Base-by-base conservation (phyloP, 495 filamentous ascomycete species). In the Neurospora sp. region DNA sequence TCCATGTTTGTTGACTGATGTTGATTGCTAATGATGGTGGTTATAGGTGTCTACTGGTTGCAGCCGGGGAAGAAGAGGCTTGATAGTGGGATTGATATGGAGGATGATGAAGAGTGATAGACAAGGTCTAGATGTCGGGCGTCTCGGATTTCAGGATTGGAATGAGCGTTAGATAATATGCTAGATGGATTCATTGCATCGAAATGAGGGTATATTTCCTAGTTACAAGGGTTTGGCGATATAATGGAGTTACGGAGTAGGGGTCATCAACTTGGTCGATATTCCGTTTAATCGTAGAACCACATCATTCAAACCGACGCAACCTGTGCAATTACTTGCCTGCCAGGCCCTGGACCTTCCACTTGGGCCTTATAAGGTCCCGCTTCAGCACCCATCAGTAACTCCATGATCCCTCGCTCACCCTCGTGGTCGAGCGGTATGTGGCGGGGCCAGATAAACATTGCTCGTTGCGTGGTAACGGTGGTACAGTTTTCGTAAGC, bases 31-130 rank as follows among this genome's bases (percentile, higher is more conserved):
- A 39, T 18, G 4, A 18, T 27, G 1, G 10, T 54, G 14, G 1
- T 14, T 1, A 35, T 14, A 76, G 75, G 72, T 20, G 62, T 69
- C 14, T 76, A 76, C 37, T 76, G 75, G 75, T 40, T 76, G 38
- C 70, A 74, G 62, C 72, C 72, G 38, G 62, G 6, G 0, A 54
- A 71, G 4, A 71, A 18, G 48, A 71, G 74, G 18, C 12, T 44
- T 16, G 74, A 75, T 37, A 75, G 74, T 27, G 72, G 72, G 35
- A 41, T 74, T 48, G 72, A 71, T 0, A 74, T 75, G n/a, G 20
- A 27, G 10, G 70, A 72, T 8, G 20, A 54, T 23, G 20, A 27
- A 10, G 44, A 44, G n/a, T 46, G n/a, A 5, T n/a, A 46, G n/a
- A 46, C n/a, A 11, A 46, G 18, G 8, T 20, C 44, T 46, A 46